Percentiles rank a stretch among this genome's conserved stretches.
These are phyloP conservation scores for Tricholoma hemisulphureum DNA, from an alignment of 768 basidiomycete genomes.

Conservation along the genomic window DNA sequence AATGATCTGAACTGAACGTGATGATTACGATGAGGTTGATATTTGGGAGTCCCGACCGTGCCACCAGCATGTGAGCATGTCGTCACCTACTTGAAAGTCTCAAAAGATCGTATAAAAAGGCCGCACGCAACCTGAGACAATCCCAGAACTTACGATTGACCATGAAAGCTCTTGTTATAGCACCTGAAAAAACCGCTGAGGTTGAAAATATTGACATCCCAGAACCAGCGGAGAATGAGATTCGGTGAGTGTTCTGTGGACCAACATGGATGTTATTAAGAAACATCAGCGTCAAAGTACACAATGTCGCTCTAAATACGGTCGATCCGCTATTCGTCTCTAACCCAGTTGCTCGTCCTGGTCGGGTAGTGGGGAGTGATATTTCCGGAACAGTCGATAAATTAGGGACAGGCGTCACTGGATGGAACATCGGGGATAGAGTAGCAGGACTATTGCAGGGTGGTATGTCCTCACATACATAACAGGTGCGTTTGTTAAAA, in stretches of 20 bases:
- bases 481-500: neutral
- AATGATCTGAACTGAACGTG: no score
- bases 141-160: neutral
- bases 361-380: slow-evolving; percentile 35
- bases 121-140: neutral
- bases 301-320: slow-evolving; percentile 33
- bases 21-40: no score
- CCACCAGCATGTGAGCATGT: neutral
- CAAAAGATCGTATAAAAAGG: neutral
- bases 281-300: slow-evolving; percentile 26
- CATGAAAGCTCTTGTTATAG: slow-evolving; percentile 33
- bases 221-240: slow-evolving; percentile 26
- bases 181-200: slow-evolving; percentile 24
- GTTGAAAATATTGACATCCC: slow-evolving; percentile 27
- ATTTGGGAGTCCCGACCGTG: no score
- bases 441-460: slow-evolving; percentile 10
- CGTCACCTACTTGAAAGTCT: neutral
- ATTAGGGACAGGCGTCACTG: slow-evolving; percentile 23
- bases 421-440: slow-evolving; percentile 28
- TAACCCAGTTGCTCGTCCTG: slow-evolving; percentile 24
- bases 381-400: slow-evolving; percentile 31
- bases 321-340: slow-evolving; percentile 31
- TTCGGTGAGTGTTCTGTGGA: slow-evolving; percentile 22
- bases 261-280: neutral
- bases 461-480: slow-evolving; percentile 11